Conservation (phyloP, 75 land plant genomes). For the Pinus tabuliformis region DNA sequence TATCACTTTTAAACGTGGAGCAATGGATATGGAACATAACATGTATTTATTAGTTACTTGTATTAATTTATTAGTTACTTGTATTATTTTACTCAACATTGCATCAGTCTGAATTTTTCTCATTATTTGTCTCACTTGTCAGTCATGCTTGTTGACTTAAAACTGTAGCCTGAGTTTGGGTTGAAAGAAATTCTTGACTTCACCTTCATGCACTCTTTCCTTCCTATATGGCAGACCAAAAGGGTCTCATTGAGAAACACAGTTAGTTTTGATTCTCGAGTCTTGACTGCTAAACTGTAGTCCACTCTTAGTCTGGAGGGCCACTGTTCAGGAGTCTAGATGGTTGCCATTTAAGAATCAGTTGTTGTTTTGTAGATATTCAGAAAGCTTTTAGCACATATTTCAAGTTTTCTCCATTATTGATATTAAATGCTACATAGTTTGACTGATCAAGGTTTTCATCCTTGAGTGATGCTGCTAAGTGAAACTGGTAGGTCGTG, state of each 20-base stretch:
- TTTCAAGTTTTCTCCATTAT: background rate
- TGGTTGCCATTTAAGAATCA: background rate
- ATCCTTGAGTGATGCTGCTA: too few species aligned
- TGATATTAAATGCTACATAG: background rate
- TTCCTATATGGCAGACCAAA: too few species aligned
- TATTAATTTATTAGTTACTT: too few species aligned
- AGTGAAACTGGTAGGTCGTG: too few species aligned
- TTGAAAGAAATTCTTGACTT: background rate
- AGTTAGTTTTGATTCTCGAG: too few species aligned
- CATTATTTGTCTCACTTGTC: background rate
- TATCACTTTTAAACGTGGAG: background rate
- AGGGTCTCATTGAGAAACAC: too few species aligned
- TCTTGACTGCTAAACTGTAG: too few species aligned
- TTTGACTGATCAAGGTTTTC: background rate
- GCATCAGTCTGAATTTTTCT: background rate
- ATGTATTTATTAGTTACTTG: background rate
- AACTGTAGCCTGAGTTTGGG: background rate
- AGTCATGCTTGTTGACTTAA: background rate
- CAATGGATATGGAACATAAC: background rate
- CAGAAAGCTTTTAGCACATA: background rate
- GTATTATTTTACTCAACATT: background rate
- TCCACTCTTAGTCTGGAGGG: background rate
- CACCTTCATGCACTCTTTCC: background rate
- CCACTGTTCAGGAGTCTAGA: background rate
- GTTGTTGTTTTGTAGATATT: background rate